Evolutionary conservation across 441 rosid genomes (phyloP).

Genomic region (Erodium texanum): DNA sequence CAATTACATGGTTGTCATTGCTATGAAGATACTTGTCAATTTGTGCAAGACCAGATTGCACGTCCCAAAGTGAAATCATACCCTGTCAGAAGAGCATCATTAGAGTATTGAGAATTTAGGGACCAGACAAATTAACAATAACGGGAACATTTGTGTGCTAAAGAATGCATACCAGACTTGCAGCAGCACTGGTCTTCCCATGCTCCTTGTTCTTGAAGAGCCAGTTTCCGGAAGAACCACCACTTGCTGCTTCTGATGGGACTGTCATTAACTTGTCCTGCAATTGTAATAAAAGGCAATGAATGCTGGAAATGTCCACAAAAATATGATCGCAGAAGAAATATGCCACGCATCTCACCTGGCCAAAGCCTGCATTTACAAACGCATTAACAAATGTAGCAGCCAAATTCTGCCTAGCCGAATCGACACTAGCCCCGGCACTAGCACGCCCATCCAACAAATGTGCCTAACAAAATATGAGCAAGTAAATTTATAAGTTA

Average conservation of each 20-base stretch:
- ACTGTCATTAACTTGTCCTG: conserved; percentile 96
- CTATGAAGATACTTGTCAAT: conserved; percentile 85
- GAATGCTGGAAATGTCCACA: conserved; percentile 11
- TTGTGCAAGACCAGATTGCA: conserved; percentile 84
- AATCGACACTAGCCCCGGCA: conserved; percentile 75
- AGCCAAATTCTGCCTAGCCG: conserved; percentile 91
- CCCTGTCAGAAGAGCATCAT: conserved; percentile 42
- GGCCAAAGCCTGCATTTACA: conserved; percentile 97
- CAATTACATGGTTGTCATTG: conserved; percentile 65
- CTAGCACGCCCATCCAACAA: conserved; percentile 90
- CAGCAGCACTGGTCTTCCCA: conserved; percentile 93
- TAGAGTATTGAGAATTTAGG: conserved; percentile 20
- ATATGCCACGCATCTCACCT: conserved; percentile 31
- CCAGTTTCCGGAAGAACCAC: conserved; percentile 74
- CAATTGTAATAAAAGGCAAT: conserved; percentile 13
- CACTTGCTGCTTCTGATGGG: conserved; percentile 54
- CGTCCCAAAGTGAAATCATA: conserved; percentile 91
- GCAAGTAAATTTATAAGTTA: conserved; percentile 11
- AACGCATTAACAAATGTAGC: conserved; percentile 95
- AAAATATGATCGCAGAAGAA: neutral
- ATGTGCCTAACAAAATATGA: conserved; percentile 52
- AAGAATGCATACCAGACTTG: conserved; percentile 65
- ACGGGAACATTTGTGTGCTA: neutral
- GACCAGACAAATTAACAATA: conserved; percentile 10
- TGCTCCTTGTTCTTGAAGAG: conserved; percentile 94